Evolutionary conservation across 495 filamentous ascomycete genomes (phyloP).

Genomic region (Glarea lozoyensis): DNA sequence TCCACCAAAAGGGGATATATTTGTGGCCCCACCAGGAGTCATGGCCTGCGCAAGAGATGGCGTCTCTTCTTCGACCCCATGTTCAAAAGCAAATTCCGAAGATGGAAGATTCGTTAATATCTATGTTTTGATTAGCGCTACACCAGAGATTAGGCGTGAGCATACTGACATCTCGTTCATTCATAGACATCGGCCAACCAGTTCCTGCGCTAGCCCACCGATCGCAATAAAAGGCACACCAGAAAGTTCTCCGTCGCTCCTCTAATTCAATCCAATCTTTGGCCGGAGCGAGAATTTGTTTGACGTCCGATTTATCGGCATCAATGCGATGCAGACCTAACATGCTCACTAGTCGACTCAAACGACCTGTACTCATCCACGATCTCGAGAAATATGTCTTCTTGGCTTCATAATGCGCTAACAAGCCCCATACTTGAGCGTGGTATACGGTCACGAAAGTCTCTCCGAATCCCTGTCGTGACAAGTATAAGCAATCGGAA

Average conservation of each 20-base stretch:
- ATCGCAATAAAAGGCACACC: slow-evolving; percentile 84
- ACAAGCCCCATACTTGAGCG: slow-evolving; percentile 72
- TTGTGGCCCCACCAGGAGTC: slow-evolving; percentile 54
- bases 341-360: slow-evolving; percentile 72
- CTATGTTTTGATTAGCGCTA: slow-evolving; percentile 1
- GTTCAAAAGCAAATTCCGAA: slow-evolving; percentile 74
- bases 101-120: slow-evolving; percentile 79
- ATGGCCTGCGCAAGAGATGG: slow-evolving; percentile 61
- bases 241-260: slow-evolving; percentile 85
- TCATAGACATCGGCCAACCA: slow-evolving; percentile 88
- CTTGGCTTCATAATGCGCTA: slow-evolving; percentile 82
- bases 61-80: slow-evolving; percentile 59
- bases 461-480: slow-evolving; percentile 69
- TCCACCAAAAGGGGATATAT: slow-evolving; percentile 69
- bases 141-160: background rate
- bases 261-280: slow-evolving; percentile 90
- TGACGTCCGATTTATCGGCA: slow-evolving; percentile 70
- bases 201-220: slow-evolving; percentile 93
- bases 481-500: no score
- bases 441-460: slow-evolving; percentile 69
- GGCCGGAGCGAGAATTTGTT: slow-evolving; percentile 75
- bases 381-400: slow-evolving; percentile 94
- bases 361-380: slow-evolving; percentile 82
- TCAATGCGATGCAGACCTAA: slow-evolving; percentile 87
- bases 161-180: slow-evolving; percentile 59